phyloP scores from a whole-genome alignment of 345 rosid genomes.

The Melaleuca alternifolia region DNA sequence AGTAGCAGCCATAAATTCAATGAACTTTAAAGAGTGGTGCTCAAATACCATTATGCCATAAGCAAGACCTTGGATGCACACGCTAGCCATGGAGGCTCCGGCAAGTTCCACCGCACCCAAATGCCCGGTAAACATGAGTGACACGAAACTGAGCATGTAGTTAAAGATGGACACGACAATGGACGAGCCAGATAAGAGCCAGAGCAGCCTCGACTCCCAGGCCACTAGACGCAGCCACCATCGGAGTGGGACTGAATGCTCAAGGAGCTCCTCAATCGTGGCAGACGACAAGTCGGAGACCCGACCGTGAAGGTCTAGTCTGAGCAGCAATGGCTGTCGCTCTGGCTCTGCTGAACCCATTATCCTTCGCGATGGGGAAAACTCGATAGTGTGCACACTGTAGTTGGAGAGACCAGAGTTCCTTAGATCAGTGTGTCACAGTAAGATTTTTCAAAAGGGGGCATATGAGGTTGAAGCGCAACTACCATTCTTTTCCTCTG shows the following conservation, averaged over 20 bases:
- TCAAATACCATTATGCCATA: constrained; percentile 80
- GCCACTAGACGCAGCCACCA: constrained; percentile 64
- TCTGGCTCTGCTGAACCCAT: constrained; percentile 11
- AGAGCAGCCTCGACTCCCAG: constrained; percentile 80
- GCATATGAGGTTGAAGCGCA: background rate
- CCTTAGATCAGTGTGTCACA: background rate
- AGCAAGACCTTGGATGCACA: constrained; percentile 87
- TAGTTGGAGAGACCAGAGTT: background rate
- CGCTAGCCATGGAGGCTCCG: constrained; percentile 78
- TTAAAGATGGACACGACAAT: constrained; percentile 54
- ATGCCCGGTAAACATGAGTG: constrained; percentile 67
- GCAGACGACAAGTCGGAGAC: constrained; percentile 39
- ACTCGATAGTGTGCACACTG: background rate
- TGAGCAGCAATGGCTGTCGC: constrained; percentile 34
- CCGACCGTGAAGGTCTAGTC: constrained; percentile 35
- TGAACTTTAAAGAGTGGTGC: background rate
- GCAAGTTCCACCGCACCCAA: constrained; percentile 70
- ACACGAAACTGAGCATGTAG: constrained; percentile 76
- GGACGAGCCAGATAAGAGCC: constrained; percentile 69
- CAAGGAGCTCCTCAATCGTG: constrained; percentile 53
- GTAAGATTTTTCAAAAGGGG: background rate
- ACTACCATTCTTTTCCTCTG: background rate
- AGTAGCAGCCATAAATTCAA: background rate
- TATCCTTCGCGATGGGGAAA: background rate
- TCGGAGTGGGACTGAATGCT: constrained; percentile 16